Evolutionary conservation across 805 yeast genomes (phyloP), one percentile per base, ranked within the genome.

Genomic region (Sugiyamaella americana): DNA sequence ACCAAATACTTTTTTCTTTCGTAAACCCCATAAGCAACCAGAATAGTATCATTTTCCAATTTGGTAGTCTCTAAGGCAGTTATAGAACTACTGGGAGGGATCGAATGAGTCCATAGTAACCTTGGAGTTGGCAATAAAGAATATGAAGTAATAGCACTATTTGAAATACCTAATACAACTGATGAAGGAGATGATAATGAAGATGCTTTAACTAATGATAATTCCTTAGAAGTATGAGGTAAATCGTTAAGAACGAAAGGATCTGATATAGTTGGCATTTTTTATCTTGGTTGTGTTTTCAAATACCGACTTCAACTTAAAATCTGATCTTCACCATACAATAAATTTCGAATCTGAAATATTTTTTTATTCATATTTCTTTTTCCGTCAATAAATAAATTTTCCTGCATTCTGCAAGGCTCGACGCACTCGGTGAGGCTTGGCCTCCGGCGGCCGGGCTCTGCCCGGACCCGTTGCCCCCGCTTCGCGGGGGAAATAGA

Each of bases 91-190:
- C 56, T 60, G 3, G 68, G 67, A 2, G 69, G 55, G 3, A 65
- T 56, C 5, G 67, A 54, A 37, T 57, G 58, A 1, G 68, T 58
- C 51, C 64, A 57, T 19, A 56, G 44, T 11, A 61, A 55, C 36
- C 58, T 62, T 5, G 69, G 68, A 18, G 49, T 49, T 5, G 69
- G 69, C 5, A 51, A 46, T 16, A 64, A 45, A 1, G 58, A 41
- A 32, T 60, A 56, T 20, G 54, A 48, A 21, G 55, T 48, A 8
- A 65, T 46, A 6, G 64, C 59, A 40, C 63, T 53, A 24, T 57
- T 58, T 3, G 67, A 59, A 17, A 64, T 53, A 11, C 67, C 69
- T 3, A 65, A 46, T 23, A 17, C 39, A 4, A 45, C 38, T 11
- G 17, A 13, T 5, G 37, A 35, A 16, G 20, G 20, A 5, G 5